phyloP scores from a whole-genome alignment of 129 eudicot species.

The Glebionis coronaria region DNA sequence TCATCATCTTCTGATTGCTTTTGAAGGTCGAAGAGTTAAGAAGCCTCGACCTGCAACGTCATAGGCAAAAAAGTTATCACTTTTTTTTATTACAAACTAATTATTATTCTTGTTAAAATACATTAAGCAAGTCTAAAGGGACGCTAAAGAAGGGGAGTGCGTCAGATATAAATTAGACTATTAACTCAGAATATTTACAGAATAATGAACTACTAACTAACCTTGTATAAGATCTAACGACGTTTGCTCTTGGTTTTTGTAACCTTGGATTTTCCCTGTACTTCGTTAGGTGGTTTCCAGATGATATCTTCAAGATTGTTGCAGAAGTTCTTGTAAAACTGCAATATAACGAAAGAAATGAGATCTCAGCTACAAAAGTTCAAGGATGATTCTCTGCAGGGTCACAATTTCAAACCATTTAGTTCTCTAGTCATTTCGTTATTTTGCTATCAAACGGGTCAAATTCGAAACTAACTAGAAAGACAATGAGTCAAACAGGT shows the following conservation, averaged over 20 bases:
- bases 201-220: constrained; percentile 16
- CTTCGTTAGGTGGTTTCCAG: constrained; percentile 81
- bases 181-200: not conserved
- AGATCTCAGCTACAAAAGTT: constrained; percentile 6
- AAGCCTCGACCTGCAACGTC: constrained; percentile 22
- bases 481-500: too few relatives aligned
- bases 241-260: constrained; percentile 58
- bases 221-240: constrained; percentile 37
- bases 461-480: too few relatives aligned
- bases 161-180: not conserved
- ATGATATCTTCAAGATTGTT: constrained; percentile 91
- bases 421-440: too few relatives aligned
- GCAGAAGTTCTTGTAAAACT: constrained; percentile 89
- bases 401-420: too few relatives aligned
- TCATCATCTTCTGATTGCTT: constrained; percentile 12
- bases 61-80: not conserved
- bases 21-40: constrained; percentile 7
- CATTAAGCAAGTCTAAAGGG: not conserved
- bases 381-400: not conserved
- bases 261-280: constrained; percentile 50
- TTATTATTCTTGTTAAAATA: not conserved
- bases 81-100: not conserved
- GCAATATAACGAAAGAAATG: constrained; percentile 21
- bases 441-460: too few relatives aligned
- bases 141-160: not conserved